These are phyloP conservation scores for Syzygium aromaticum DNA, from an alignment of 345 rosid species.

Conservation along the genomic window DNA sequence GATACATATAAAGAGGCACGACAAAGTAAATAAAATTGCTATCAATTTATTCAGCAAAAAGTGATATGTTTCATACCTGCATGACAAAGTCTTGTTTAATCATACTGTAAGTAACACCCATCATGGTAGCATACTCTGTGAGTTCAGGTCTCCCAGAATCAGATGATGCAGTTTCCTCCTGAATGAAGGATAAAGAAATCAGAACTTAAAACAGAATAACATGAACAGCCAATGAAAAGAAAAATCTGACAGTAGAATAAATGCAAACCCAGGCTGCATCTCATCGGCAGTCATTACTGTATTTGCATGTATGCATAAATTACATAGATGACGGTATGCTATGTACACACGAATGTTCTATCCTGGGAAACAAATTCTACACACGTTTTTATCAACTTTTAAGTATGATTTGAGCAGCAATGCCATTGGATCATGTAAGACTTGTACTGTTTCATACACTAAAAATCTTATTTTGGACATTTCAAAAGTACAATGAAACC, in stretches of 20 bases:
- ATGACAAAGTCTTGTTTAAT: conserved; percentile 59
- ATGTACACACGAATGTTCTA: neutral
- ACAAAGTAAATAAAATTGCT: neutral
- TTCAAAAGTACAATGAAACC: neutral
- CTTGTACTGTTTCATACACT: neutral
- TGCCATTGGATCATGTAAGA: neutral
- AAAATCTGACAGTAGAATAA: neutral
- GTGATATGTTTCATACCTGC: conserved; percentile 40
- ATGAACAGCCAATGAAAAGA: neutral
- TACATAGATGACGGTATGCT: neutral
- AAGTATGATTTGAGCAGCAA: neutral
- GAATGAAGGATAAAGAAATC: neutral
- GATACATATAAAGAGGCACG: neutral
- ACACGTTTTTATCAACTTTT: neutral
- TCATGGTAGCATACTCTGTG: conserved; percentile 36
- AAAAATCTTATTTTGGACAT: neutral
- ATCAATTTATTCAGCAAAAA: neutral
- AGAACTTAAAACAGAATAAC: neutral
- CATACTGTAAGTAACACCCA: conserved; percentile 59
- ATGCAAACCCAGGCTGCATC: neutral
- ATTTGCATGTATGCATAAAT: neutral
- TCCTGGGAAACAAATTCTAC: neutral
- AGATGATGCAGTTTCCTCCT: conserved; percentile 20
- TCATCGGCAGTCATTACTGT: neutral
- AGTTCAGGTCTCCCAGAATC: conserved; percentile 19